A percentile compares a stretch with the other conserved stretches of the same genome.
phyloP scores from a whole-genome alignment of 495 filamentous ascomycete species.

The Penicillium nucicola region DNA sequence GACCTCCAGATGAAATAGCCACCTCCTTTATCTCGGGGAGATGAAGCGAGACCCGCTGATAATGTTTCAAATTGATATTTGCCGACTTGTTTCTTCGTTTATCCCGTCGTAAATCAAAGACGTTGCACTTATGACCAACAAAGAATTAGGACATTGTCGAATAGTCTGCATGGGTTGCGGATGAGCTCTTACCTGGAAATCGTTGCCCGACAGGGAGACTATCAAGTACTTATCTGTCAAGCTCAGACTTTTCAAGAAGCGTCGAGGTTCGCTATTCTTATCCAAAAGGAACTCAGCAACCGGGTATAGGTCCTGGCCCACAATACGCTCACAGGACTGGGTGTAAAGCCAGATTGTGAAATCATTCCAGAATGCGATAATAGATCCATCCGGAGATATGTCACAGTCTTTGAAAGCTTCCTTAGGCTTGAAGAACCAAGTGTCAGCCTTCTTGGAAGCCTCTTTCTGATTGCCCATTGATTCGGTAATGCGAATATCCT shows the following conservation, averaged over 20 bases:
- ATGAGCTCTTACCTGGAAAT: background rate
- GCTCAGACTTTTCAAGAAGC: conserved; percentile 1
- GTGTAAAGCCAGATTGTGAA: conserved; percentile 26
- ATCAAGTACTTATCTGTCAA: conserved; percentile 6
- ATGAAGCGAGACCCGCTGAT: background rate
- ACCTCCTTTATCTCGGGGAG: conserved; percentile 16
- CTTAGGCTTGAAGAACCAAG: background rate
- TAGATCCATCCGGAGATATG: conserved; percentile 20
- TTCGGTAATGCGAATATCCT: no score
- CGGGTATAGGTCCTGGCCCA: background rate
- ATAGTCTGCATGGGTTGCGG: no score
- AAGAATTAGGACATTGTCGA: no score
- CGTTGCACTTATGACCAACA: background rate
- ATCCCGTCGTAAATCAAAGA: background rate
- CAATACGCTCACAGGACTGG: background rate
- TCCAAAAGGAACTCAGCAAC: conserved; percentile 9
- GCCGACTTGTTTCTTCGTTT: background rate
- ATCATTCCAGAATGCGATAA: conserved; percentile 32
- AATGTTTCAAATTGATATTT: background rate
- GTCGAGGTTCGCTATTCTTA: background rate
- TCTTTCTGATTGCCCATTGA: no score
- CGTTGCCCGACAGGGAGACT: background rate
- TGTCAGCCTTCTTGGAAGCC: no score
- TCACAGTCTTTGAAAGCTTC: conserved; percentile 23
- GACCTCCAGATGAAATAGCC: conserved; percentile 28